Base-by-base conservation (phyloP, 257 asterid species). In the Capsicum chinense region DNA sequence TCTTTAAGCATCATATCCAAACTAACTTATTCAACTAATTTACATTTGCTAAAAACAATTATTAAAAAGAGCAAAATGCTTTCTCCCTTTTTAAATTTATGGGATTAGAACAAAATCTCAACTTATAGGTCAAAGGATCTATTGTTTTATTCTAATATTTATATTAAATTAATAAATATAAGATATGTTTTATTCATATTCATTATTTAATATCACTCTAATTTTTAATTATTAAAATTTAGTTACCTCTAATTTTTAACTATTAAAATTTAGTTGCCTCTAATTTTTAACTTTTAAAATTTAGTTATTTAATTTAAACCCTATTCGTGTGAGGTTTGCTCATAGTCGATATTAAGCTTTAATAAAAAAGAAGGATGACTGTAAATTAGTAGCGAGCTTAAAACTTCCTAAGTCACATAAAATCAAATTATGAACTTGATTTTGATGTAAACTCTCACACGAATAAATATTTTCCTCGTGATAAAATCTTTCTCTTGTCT, bases 1-100 rank as follows among this genome's bases (percentile, higher is more conserved):
- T 67, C 76, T 68, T 10, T 11, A 47, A 73, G 37, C 42, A 71
- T 73, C 80, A 73, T 73, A 48, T 73, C 58, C 42, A 73, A 73
- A 73, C 42, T 73, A 73, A 19, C n/a, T n/a, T 73, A 73, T 47
- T 21, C 39, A 2, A 6, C 1, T 33, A 33, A 66, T 54, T 5
- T 48, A 7, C 50, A 19, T 74, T 50, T 19, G 8, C n/a, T 71
- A 3, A 12, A 12, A 19, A 17, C 26, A 26, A 26, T 26, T 26
- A 26, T 26, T 26, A 26, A 26, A 26, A 26, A 26, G 26, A 26
- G 26, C 26, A 26, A 26, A 26, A 26, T 26, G 26, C 26, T 26
- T 26, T 26, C 26, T 26, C 26, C 26, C 26, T 26, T 26, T 26
- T 39, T 56, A 13, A 56, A 56, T 56, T 56, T 14, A 15, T 8